These are phyloP conservation scores for Naganishia sp. DNA, from an alignment of 1,284 basidiomycete genomes.

Conservation along the genomic window DNA sequence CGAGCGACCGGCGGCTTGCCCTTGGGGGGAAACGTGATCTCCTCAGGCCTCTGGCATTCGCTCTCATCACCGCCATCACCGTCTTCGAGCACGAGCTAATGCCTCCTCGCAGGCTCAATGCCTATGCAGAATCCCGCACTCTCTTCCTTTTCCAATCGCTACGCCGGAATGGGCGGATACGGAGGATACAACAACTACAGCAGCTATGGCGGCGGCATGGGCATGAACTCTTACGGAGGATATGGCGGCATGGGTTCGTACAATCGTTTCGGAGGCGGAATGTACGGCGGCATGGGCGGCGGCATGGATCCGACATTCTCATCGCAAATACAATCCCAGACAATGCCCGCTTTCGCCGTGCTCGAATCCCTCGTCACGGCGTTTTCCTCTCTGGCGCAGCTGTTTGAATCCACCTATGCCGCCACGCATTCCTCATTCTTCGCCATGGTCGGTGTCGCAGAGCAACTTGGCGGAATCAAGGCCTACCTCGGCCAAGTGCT, in stretches of 20 bases:
- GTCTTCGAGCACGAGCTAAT: not conserved
- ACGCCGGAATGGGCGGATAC: conserved; percentile 24
- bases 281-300: conserved; percentile 28
- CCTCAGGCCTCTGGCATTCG: too few relatives aligned
- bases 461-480: conserved; percentile 88
- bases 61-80: too few relatives aligned
- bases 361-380: conserved; percentile 94
- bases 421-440: conserved; percentile 98
- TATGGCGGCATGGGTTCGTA: conserved; percentile 44
- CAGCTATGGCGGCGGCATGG: conserved; percentile 50
- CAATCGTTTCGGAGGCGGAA: conserved; percentile 21
- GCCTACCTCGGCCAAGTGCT: conserved; percentile 92
- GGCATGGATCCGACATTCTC: conserved; percentile 65
- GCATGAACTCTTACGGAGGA: conserved; percentile 49
- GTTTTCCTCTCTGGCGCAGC: conserved; percentile 93
- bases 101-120: not conserved
- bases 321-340: conserved; percentile 83
- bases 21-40: too few relatives aligned
- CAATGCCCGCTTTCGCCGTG: conserved; percentile 88
- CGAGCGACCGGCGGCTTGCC: too few relatives aligned
- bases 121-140: conserved; percentile 22
- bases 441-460: conserved; percentile 96
- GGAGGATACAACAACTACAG: conserved; percentile 13
- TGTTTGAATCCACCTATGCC: conserved; percentile 98
- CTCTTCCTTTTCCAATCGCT: conserved; percentile 26